phyloP scores from a whole-genome alignment of 2,329 filamentous ascomycete species.

The Annulohypoxylon truncatum region DNA sequence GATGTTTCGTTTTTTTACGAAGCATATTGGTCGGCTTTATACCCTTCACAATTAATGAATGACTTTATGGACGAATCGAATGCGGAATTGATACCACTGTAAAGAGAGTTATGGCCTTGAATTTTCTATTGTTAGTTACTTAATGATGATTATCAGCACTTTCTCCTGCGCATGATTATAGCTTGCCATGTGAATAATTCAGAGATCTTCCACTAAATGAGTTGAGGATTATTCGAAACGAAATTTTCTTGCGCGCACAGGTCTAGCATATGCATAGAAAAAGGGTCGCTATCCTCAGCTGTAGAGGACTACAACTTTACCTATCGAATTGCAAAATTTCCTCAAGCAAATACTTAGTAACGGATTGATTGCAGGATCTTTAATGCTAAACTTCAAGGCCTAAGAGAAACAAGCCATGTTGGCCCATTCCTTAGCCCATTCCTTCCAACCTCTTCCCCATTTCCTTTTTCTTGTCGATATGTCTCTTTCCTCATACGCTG shows the following conservation, averaged over 20 bases:
- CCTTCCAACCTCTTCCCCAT: background rate
- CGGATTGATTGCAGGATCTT: too few relatives aligned
- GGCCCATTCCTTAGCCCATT: background rate
- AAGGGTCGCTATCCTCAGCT: too few relatives aligned
- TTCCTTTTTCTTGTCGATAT: background rate
- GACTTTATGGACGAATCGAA: background rate
- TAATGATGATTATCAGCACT: background rate
- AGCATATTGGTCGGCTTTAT: slow-evolving; percentile 10
- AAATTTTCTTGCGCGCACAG: too few relatives aligned
- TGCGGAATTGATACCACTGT: slow-evolving; percentile 20
- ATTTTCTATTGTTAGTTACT: background rate
- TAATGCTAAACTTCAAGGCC: background rate
- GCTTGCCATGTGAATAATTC: too few relatives aligned
- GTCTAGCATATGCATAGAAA: too few relatives aligned
- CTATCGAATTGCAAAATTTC: too few relatives aligned
- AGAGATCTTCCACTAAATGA: too few relatives aligned
- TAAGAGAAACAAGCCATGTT: background rate
- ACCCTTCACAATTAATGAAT: slow-evolving; percentile 28
- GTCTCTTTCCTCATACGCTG: background rate
- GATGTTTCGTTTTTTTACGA: background rate
- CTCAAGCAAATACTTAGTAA: too few relatives aligned
- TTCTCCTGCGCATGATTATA: too few relatives aligned
- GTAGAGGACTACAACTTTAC: too few relatives aligned
- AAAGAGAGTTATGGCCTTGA: background rate
- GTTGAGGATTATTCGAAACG: too few relatives aligned